Conservation (phyloP, 106 monocot species). For the Phalaenopsis aphrodite region DNA sequence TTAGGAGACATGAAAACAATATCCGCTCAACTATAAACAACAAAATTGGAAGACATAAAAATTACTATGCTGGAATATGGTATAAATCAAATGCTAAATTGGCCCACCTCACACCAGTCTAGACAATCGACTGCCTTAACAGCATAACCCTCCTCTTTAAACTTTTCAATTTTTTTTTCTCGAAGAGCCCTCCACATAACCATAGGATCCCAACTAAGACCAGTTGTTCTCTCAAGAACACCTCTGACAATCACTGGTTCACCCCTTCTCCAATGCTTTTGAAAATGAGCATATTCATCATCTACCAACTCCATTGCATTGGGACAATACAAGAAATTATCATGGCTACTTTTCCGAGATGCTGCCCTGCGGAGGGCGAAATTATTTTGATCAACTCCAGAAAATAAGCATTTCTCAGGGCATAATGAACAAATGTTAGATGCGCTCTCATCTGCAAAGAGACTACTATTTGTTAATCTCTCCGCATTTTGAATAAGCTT, state of each 20-base stretch:
- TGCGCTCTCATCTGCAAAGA: constrained; percentile 10
- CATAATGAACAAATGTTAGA: constrained; percentile 11
- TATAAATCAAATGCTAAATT: background rate
- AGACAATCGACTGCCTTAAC: constrained; percentile 46
- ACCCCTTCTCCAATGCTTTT: constrained; percentile 29
- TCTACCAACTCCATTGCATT: constrained; percentile 16
- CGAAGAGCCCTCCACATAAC: constrained; percentile 37
- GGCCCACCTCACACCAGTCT: constrained; percentile 38
- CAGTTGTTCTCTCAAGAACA: constrained; percentile 30
- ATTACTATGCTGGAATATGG: background rate
- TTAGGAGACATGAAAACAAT: background rate
- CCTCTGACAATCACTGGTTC: constrained; percentile 32
- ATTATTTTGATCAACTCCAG: constrained; percentile 4
- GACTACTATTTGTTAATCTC: constrained; percentile 10
- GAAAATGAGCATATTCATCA: constrained; percentile 27
- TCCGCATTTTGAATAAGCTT: constrained; percentile 29
- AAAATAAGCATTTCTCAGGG: constrained; percentile 1
- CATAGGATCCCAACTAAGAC: constrained; percentile 41
- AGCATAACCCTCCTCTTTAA: constrained; percentile 17
- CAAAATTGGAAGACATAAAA: background rate
- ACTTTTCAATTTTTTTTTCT: constrained; percentile 24
- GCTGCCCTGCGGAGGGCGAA: constrained; percentile 15
- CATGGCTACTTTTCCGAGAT: constrained; percentile 12
- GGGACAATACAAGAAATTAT: constrained; percentile 31
- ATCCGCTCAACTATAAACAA: background rate